Evolutionary conservation across 176 grass and related monocot genomes (phyloP).

Genomic region (Oryza australiensis): DNA sequence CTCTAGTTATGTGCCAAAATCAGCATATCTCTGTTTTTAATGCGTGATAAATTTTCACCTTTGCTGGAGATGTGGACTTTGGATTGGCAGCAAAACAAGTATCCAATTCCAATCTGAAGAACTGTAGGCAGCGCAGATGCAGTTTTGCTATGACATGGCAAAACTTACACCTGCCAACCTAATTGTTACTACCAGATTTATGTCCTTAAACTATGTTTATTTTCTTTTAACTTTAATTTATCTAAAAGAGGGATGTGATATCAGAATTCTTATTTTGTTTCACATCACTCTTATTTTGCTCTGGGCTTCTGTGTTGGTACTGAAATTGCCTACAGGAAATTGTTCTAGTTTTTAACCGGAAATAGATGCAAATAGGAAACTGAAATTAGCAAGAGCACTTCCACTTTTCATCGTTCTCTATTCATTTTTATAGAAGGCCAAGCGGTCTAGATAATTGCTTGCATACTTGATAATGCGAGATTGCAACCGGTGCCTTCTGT

Average conservation of each 20-base stretch:
- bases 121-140: background rate
- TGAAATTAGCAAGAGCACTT: background rate
- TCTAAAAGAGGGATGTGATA: background rate
- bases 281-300: background rate
- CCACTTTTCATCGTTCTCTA: background rate
- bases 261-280: background rate
- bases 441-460: background rate
- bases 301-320: background rate
- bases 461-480: constrained; percentile 12
- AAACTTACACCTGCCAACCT: too few relatives aligned
- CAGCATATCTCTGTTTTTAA: background rate
- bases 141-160: too few relatives aligned
- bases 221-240: background rate
- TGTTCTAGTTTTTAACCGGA: background rate
- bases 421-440: background rate
- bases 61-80: background rate
- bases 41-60: background rate
- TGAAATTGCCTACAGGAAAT: background rate
- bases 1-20: background rate
- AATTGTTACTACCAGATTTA: too few relatives aligned
- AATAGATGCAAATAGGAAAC: background rate
- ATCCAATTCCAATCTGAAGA: background rate
- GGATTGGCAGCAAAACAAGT: background rate
- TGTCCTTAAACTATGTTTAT: background rate
- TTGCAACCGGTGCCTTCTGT: background rate